phyloP scores from a whole-genome alignment of 2,329 filamentous ascomycete species.

The Botryotinia convoluta region DNA sequence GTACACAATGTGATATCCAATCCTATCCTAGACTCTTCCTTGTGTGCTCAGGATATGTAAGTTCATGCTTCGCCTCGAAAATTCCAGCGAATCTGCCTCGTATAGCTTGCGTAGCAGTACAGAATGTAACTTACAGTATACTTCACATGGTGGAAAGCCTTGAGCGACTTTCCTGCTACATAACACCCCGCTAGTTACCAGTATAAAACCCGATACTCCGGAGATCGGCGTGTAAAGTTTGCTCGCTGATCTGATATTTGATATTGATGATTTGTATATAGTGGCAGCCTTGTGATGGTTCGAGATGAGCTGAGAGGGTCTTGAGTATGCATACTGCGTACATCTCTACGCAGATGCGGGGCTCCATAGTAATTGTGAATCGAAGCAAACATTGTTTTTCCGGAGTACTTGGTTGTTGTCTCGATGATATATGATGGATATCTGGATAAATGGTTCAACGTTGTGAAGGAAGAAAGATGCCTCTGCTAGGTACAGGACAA shows the following conservation, averaged over 20 bases:
- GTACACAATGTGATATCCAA: neutral
- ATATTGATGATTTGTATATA: neutral
- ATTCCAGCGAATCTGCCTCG: neutral
- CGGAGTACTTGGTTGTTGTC: neutral
- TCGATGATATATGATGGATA: neutral
- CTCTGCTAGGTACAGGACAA: neutral
- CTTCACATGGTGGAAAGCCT: neutral
- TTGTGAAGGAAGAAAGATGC: neutral
- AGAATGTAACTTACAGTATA: neutral
- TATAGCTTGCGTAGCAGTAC: neutral
- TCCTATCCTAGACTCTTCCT: neutral
- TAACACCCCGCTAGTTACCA: neutral
- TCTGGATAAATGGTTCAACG: neutral
- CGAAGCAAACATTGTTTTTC: neutral
- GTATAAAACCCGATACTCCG: neutral
- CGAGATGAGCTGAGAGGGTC: neutral
- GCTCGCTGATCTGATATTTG: neutral
- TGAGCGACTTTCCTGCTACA: neutral
- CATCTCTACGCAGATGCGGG: neutral
- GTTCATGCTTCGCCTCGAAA: neutral
- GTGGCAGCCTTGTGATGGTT: neutral
- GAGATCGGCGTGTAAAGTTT: neutral
- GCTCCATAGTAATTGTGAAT: neutral
- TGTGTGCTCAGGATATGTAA: neutral
- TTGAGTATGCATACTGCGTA: neutral